These are phyloP conservation scores for Colletotrichum phormii DNA, from an alignment of 2,329 filamentous ascomycete species.

Conservation along the genomic window DNA sequence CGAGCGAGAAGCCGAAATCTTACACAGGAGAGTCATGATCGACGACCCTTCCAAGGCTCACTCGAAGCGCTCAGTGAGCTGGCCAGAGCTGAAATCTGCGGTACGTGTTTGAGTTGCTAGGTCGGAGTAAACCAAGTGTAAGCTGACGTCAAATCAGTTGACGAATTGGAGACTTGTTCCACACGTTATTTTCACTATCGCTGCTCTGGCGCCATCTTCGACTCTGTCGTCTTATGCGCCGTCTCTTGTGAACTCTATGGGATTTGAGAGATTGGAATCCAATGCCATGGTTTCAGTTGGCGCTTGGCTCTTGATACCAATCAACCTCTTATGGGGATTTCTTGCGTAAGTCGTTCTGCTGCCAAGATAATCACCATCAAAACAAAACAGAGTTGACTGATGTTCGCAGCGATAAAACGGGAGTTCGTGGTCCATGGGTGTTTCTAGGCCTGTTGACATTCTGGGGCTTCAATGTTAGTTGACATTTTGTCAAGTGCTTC, in stretches of 20 bases:
- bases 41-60: conserved; percentile 51
- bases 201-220: conserved; percentile 43
- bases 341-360: conserved; percentile 33
- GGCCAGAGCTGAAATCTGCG: conserved; percentile 47
- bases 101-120: conserved; percentile 40
- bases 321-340: conserved; percentile 47
- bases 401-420: conserved; percentile 37
- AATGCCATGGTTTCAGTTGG: conserved; percentile 51
- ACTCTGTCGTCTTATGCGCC: conserved; percentile 46
- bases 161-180: conserved; percentile 52
- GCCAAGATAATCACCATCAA: background rate
- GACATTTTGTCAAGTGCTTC: background rate
- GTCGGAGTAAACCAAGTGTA: background rate
- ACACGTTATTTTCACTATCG: conserved; percentile 47
- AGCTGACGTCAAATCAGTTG: conserved; percentile 40
- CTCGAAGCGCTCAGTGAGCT: conserved; percentile 44
- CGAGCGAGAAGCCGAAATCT: conserved; percentile 49
- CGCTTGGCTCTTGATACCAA: conserved; percentile 47
- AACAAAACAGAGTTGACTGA: conserved; percentile 13
- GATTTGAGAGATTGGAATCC: conserved; percentile 48
- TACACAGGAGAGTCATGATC: conserved; percentile 46
- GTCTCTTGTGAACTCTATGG: conserved; percentile 48
- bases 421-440: conserved; percentile 42
- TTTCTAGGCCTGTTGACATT: conserved; percentile 43
- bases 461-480: conserved; percentile 42